These are phyloP conservation scores for Dujonia santamariae DNA, from an alignment of 1,139 yeast genomes.

Conservation along the genomic window DNA sequence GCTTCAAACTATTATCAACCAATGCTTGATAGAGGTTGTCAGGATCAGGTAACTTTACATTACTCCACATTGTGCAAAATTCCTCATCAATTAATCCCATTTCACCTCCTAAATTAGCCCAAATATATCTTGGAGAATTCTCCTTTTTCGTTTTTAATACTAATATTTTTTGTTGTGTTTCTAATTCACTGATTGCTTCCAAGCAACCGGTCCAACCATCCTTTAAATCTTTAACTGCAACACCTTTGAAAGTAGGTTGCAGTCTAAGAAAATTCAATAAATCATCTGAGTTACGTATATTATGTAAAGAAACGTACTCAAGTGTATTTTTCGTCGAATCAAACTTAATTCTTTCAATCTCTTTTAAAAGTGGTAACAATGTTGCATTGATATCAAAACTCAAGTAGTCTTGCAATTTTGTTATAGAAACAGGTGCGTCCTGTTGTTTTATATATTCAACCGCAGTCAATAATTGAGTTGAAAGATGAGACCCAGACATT, in stretches of 20 bases:
- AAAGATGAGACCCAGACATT: slow-evolving; percentile 58
- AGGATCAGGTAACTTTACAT: slow-evolving; percentile 74
- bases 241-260: slow-evolving; percentile 87
- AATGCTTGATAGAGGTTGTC: slow-evolving; percentile 73
- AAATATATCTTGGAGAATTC: slow-evolving; percentile 81
- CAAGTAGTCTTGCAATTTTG: slow-evolving; percentile 59
- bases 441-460: slow-evolving; percentile 77
- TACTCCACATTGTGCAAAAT: slow-evolving; percentile 77
- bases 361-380: slow-evolving; percentile 66
- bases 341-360: slow-evolving; percentile 71
- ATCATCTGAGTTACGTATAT: slow-evolving; percentile 79
- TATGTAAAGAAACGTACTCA: slow-evolving; percentile 85
- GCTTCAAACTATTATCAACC: slow-evolving; percentile 83
- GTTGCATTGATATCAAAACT: slow-evolving; percentile 45
- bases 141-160: slow-evolving; percentile 91
- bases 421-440: slow-evolving; percentile 66
- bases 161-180: slow-evolving; percentile 69
- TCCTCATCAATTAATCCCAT: slow-evolving; percentile 78
- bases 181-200: slow-evolving; percentile 72
- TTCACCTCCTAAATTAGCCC: slow-evolving; percentile 83
- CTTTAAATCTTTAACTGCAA: slow-evolving; percentile 80
- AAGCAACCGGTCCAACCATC: slow-evolving; percentile 98
- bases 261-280: slow-evolving; percentile 69
- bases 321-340: slow-evolving; percentile 60
- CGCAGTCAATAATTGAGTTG: slow-evolving; percentile 81